Evolutionary conservation across 23 red algal species (phyloP), one percentile per base, ranked within the genome.

Genomic region (Gracilaria domingensis): DNA sequence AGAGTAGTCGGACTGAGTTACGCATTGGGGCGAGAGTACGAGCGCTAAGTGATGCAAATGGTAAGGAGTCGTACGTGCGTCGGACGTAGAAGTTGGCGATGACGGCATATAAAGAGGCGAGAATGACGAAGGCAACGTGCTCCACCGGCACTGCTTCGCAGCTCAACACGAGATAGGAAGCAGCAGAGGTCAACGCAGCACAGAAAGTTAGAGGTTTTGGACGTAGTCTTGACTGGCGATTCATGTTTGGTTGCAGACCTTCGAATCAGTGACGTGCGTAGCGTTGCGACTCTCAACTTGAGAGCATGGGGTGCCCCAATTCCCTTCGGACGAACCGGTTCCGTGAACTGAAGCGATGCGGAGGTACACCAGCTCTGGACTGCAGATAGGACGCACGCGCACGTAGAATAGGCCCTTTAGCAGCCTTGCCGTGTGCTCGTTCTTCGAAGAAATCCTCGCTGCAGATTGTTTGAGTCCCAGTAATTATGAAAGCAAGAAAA

Each of bases 81-180:
- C 79, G 79, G 40, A 90, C 39, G 71, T 65, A 90, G 18, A 21
- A 80, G 29, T 90, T 90, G 26, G 87, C 87, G 38, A 79, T 29
- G 9, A 51, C 4, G 21, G 87, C 73, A 36, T 90, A 90, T 5
- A 24, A 32, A 12, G 57, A 53, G 54, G 74, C 32, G 56, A 80
- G 40, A 51, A 71, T 44, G 25, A 81, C 76, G 64, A 90, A 90
- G 29, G 11, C 37, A 28, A 90, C 64, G 36, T 90, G 87, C 20
- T 48, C 25, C 4, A 80, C 56, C 20, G 74, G 87, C 29, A 90
- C 74, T 17, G 84, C 84, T 29, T 50, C 50, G 72, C 72, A 69
- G 64, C 14, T 32, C 4, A 69, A 13, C 6, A 37, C 64, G 64
- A 69, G 64, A 32, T 69, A 69, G 0, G 30, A 32, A 13, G 64